Conservation (phyloP, 2,329 filamentous ascomycete species). For the Coniella vitis region DNA sequence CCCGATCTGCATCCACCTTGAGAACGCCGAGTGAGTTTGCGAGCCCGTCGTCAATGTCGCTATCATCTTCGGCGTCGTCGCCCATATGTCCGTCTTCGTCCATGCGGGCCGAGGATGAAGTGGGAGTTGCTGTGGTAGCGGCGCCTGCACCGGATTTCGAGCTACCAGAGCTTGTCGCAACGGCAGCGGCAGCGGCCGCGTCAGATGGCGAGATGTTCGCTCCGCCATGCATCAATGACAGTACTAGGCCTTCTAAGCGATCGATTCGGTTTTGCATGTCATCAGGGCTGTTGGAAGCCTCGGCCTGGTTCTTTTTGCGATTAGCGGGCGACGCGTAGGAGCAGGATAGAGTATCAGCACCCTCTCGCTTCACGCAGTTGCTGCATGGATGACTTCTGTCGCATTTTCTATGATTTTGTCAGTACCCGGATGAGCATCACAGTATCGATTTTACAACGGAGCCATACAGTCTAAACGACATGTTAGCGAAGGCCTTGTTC, state of each 20-base stretch:
- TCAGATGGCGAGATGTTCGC: slow-evolving; percentile 37
- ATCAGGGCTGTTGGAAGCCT: slow-evolving; percentile 59
- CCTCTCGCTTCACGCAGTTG: slow-evolving; percentile 88
- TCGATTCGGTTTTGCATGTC: slow-evolving; percentile 99
- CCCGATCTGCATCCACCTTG: slow-evolving; percentile 71
- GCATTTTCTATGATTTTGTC: slow-evolving; percentile 64
- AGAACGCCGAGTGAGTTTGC: slow-evolving; percentile 73
- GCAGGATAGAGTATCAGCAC: slow-evolving; percentile 72
- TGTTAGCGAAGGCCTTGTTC: slow-evolving; percentile 25
- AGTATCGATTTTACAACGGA: background rate
- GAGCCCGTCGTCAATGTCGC: slow-evolving; percentile 61
- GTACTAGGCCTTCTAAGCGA: slow-evolving; percentile 81
- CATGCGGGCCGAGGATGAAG: slow-evolving; percentile 39
- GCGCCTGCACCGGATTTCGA: slow-evolving; percentile 27
- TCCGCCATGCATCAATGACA: slow-evolving; percentile 90
- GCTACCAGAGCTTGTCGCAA: slow-evolving; percentile 21
- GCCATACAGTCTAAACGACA: slow-evolving; percentile 24
- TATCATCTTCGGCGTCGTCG: slow-evolving; percentile 52
- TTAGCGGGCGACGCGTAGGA: slow-evolving; percentile 68
- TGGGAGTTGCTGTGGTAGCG: slow-evolving; percentile 34
- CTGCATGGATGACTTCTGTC: slow-evolving; percentile 87
- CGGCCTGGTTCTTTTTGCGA: slow-evolving; percentile 68
- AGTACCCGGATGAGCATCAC: background rate
- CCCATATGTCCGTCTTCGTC: slow-evolving; percentile 49
- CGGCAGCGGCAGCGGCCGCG: slow-evolving; percentile 25